Conservation (phyloP, 306 rosid genomes). For the Pyrus bretschneideri region DNA sequence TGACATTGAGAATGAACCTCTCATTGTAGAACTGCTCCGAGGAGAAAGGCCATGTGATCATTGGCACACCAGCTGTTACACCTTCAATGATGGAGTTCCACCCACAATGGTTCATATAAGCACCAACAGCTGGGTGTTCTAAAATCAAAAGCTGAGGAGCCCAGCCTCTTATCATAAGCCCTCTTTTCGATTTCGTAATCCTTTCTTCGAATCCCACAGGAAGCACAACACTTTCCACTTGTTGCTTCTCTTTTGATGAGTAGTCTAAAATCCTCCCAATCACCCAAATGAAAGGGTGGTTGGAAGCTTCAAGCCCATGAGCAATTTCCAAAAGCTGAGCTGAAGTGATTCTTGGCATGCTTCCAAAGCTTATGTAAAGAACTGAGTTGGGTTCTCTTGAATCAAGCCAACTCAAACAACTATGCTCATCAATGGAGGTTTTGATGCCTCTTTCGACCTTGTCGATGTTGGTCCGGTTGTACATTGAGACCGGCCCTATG, state of each 20-base stretch:
- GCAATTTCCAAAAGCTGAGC: conserved; percentile 52
- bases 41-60: conserved; percentile 25
- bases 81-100: conserved; percentile 26
- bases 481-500: conserved; percentile 57
- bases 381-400: conserved; percentile 47
- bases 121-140: conserved; percentile 22
- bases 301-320: conserved; percentile 44
- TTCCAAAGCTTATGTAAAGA: conserved; percentile 54
- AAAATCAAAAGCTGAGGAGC: conserved; percentile 25
- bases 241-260: background rate
- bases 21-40: conserved; percentile 27
- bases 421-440: conserved; percentile 35
- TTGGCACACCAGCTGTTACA: conserved; percentile 19
- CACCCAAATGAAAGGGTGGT: conserved; percentile 58
- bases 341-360: conserved; percentile 26
- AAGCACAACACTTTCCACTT: conserved; percentile 3
- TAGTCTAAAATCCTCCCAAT: conserved; percentile 29
- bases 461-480: conserved; percentile 30
- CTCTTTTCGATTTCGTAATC: background rate
- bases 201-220: conserved; percentile 15
- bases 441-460: conserved; percentile 38
- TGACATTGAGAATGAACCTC: conserved; percentile 8
- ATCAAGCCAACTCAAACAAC: conserved; percentile 43
- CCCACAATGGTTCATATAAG: conserved; percentile 26
- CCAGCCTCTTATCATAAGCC: conserved; percentile 23